Percentiles rank a stretch among this genome's conserved stretches.
phyloP scores from a whole-genome alignment of 176 grass and related monocot genomes.

The Phoenix roebelenii region DNA sequence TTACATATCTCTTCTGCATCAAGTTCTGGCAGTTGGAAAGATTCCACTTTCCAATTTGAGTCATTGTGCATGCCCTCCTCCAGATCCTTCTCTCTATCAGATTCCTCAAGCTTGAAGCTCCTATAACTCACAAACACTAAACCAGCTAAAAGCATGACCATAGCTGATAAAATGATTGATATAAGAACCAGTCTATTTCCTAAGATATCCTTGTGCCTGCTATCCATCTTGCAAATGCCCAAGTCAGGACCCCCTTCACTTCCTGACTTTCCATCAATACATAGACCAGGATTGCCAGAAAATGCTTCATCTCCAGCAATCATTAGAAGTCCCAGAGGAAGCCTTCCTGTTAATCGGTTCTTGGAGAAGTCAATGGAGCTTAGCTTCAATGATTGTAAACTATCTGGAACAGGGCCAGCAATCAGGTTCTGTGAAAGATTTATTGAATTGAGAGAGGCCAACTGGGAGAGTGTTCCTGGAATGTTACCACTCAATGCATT shows the following conservation, averaged over 20 bases:
- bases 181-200: constrained; percentile 24
- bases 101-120: constrained; percentile 59
- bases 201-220: constrained; percentile 20
- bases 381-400: constrained; percentile 55
- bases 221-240: constrained; percentile 33
- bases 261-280: constrained; percentile 19
- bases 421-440: constrained; percentile 48
- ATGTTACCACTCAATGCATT: constrained; percentile 52
- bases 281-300: constrained; percentile 40
- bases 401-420: constrained; percentile 41
- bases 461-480: constrained; percentile 29
- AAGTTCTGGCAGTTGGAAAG: constrained; percentile 65
- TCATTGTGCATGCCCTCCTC: constrained; percentile 28
- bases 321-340: constrained; percentile 50
- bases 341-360: constrained; percentile 47
- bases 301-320: constrained; percentile 45
- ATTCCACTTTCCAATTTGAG: constrained; percentile 66
- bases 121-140: constrained; percentile 53
- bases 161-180: constrained; percentile 32
- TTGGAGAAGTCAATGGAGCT: constrained; percentile 72
- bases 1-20: constrained; percentile 60
- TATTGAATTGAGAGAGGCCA: constrained; percentile 64
- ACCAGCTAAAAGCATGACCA: constrained; percentile 40
- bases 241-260: constrained; percentile 19
- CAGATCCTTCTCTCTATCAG: constrained; percentile 25